Conservation (phyloP, 2,329 filamentous ascomycete species). For the Fusarium sp. region DNA sequence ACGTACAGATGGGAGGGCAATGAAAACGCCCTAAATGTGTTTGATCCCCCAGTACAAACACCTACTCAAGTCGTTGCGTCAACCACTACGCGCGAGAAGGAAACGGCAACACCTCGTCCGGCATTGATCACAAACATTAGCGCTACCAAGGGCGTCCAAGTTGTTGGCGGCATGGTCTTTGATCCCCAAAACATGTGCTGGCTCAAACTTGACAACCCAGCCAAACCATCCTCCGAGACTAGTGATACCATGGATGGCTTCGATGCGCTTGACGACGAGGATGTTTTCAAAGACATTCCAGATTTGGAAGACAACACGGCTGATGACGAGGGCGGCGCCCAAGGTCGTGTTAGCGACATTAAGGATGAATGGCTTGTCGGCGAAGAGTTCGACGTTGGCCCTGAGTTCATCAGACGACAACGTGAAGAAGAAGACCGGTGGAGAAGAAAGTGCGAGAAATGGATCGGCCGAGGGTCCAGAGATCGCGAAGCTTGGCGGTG, state of each 20-base stretch:
- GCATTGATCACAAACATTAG: slow-evolving; percentile 94
- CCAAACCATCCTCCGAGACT: slow-evolving; percentile 61
- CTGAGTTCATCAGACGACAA: slow-evolving; percentile 90
- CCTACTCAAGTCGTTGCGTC: slow-evolving; percentile 60
- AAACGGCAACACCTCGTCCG: slow-evolving; percentile 70
- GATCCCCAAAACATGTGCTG: slow-evolving; percentile 98
- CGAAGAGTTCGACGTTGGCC: slow-evolving; percentile 97
- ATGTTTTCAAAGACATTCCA: slow-evolving; percentile 94
- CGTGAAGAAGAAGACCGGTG: slow-evolving; percentile 92
- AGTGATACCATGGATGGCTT: slow-evolving; percentile 72
- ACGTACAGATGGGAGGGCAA: slow-evolving; percentile 96
- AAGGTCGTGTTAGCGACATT: slow-evolving; percentile 68
- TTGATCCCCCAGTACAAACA: slow-evolving; percentile 73
- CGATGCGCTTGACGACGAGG: slow-evolving; percentile 84
- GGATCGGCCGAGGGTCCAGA: slow-evolving; percentile 73
- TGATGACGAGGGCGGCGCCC: slow-evolving; percentile 61
- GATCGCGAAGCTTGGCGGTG: slow-evolving; percentile 79
- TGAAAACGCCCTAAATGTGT: slow-evolving; percentile 83
- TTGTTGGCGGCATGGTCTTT: slow-evolving; percentile 98
- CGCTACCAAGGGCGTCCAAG: slow-evolving; percentile 85
- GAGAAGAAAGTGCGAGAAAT: slow-evolving; percentile 87
- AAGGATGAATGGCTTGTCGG: slow-evolving; percentile 87
- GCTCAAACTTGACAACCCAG: slow-evolving; percentile 78
- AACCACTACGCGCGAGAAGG: slow-evolving; percentile 66
- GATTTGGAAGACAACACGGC: slow-evolving; percentile 80